Conservation (phyloP, 2,329 filamentous ascomycete genomes). For the Coniella vitis region DNA sequence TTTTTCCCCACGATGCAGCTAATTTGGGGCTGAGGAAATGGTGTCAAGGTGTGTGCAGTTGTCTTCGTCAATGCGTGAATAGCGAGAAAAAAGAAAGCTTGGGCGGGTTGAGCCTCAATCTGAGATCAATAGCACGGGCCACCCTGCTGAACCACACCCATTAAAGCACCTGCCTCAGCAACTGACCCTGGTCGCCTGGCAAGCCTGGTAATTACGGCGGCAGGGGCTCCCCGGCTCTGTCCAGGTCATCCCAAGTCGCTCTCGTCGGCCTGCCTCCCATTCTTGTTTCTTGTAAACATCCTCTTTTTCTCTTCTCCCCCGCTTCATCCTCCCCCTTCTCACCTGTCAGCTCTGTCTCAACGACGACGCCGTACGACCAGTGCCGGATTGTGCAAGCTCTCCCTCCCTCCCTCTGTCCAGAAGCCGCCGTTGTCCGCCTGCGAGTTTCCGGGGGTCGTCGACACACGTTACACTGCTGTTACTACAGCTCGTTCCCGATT, state of each 20-base stretch:
- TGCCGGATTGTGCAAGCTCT: neutral
- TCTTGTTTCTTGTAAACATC: slow-evolving; percentile 9
- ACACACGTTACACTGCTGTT: neutral
- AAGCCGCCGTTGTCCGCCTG: neutral
- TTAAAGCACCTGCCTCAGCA: slow-evolving; percentile 5
- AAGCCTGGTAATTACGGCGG: slow-evolving; percentile 7
- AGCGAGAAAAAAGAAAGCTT: neutral
- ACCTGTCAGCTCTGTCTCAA: neutral
- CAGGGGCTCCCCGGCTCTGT: slow-evolving; percentile 5
- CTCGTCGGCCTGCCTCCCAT: slow-evolving; percentile 1
- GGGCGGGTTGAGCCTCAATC: slow-evolving; percentile 9
- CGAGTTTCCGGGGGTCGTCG: neutral
- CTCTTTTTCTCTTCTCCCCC: neutral
- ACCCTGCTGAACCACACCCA: neutral
- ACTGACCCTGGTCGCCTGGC: neutral
- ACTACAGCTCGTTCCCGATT: neutral
- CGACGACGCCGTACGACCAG: neutral
- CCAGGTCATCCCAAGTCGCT: slow-evolving; percentile 5
- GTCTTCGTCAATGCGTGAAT: neutral
- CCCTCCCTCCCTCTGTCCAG: neutral
- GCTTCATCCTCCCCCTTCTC: neutral
- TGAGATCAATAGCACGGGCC: slow-evolving; percentile 7
- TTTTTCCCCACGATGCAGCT: neutral
- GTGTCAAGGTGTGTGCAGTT: neutral
- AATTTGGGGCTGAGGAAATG: neutral